A percentile compares a stretch with the other conserved stretches of the same genome.
Conservation (phyloP, 495 filamentous ascomycete genomes). For the Daldinia caldariorum region DNA sequence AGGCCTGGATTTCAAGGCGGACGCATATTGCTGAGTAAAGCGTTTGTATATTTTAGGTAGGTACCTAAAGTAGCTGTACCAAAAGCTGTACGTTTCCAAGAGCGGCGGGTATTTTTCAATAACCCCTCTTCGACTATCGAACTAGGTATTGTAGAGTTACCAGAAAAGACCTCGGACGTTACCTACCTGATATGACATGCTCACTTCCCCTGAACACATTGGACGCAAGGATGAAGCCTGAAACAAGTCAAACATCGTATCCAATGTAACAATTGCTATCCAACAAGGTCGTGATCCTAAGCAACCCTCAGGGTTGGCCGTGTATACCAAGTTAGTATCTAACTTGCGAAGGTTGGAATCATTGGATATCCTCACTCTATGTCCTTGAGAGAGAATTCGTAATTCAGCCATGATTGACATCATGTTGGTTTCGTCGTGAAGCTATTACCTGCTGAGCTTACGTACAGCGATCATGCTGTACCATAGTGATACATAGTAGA, state of each 20-base stretch:
- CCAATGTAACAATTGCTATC: conserved; percentile 5
- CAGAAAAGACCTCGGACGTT: background rate
- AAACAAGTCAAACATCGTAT: conserved; percentile 13
- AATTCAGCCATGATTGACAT: conserved; percentile 30
- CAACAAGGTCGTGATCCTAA: conserved; percentile 15
- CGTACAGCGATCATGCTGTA: conserved; percentile 4
- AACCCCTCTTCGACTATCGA: background rate
- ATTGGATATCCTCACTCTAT: background rate
- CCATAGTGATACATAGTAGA: background rate
- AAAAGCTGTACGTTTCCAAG: background rate
- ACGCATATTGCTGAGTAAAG: conserved; percentile 1
- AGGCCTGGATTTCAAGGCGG: background rate
- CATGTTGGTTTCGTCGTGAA: conserved; percentile 32
- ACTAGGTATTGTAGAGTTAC: conserved; percentile 9
- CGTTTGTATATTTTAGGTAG: background rate
- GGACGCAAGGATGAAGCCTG: conserved; percentile 14
- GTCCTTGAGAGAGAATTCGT: conserved; percentile 16
- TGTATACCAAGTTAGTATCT: background rate
- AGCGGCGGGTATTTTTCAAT: background rate
- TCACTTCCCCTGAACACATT: conserved; percentile 26
- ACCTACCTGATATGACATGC: conserved; percentile 25
- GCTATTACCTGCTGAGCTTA: background rate
- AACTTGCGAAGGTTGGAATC: conserved; percentile 2
- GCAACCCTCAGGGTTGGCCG: conserved; percentile 6
- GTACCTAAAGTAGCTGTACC: background rate